A percentile compares a stretch with the other conserved stretches of the same genome.
Evolutionary conservation across 2,329 filamentous ascomycete genomes (phyloP).

Genomic region (Diatrype stigma): DNA sequence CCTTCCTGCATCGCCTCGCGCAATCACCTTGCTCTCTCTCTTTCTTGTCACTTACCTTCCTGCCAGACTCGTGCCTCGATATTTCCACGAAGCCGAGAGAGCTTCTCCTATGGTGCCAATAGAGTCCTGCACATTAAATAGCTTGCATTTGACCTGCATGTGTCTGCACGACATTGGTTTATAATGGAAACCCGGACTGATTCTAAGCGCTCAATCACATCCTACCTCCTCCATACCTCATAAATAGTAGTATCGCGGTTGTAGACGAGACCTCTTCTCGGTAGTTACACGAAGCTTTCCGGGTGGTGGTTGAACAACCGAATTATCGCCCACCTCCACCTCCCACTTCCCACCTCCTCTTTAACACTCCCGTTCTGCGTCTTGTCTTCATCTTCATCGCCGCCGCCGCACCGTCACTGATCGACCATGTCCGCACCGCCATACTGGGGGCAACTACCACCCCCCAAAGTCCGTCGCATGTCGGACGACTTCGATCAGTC

Average conservation of each 20-base stretch:
- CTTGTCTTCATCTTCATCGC: slow-evolving; percentile 16
- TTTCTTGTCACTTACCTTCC: not conserved
- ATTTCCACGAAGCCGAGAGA: too few relatives aligned
- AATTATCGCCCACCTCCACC: slow-evolving; percentile 21
- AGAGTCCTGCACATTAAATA: slow-evolving; percentile 17
- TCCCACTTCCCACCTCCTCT: slow-evolving; percentile 8
- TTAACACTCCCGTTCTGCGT: not conserved
- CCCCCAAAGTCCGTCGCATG: slow-evolving; percentile 41
- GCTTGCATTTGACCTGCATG: slow-evolving; percentile 27
- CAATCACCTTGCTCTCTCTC: not conserved
- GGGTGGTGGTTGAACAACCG: too few relatives aligned
- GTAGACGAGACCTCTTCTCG: slow-evolving; percentile 17
- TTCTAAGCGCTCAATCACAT: not conserved
- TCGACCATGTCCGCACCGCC: slow-evolving; percentile 43
- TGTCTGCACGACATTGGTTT: slow-evolving; percentile 44
- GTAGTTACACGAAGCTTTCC: slow-evolving; percentile 14
- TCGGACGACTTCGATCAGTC: slow-evolving; percentile 32
- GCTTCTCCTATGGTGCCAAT: too few relatives aligned
- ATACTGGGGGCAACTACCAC: slow-evolving; percentile 57
- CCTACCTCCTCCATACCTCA: not conserved
- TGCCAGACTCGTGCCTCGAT: too few relatives aligned
- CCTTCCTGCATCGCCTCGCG: not conserved
- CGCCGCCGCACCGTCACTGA: too few relatives aligned
- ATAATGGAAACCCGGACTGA: slow-evolving; percentile 6
- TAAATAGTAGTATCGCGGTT: not conserved